phyloP scores from a whole-genome alignment of 1,139 yeast species.

The Groenewaldozyma sp. region DNA sequence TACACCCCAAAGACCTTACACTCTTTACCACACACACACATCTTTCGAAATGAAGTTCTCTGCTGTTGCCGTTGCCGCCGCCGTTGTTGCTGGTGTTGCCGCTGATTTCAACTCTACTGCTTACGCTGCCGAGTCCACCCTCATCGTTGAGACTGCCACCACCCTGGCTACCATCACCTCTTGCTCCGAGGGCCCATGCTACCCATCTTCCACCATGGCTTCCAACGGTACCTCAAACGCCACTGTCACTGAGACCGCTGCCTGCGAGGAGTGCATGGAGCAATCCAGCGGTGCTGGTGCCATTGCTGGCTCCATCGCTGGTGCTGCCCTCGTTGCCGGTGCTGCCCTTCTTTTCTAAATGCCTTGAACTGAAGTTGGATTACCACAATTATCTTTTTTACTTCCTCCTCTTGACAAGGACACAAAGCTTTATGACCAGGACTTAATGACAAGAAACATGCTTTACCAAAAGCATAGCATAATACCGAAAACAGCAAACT shows the following conservation, averaged over 20 bases:
- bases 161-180: slow-evolving; percentile 7
- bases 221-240: slow-evolving; percentile 4
- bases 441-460: too few relatives aligned
- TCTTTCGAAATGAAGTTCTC: slow-evolving; percentile 7
- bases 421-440: too few relatives aligned
- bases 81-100: slow-evolving; percentile 6
- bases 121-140: slow-evolving; percentile 2
- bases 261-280: slow-evolving; percentile 14
- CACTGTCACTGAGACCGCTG: slow-evolving; percentile 1
- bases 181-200: slow-evolving; percentile 5
- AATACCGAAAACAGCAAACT: too few relatives aligned
- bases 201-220: slow-evolving; percentile 3
- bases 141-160: slow-evolving; percentile 3
- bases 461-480: too few relatives aligned
- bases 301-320: slow-evolving; percentile 3
- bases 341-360: slow-evolving; percentile 7
- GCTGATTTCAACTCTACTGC: slow-evolving; percentile 5
- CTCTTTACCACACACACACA: not conserved
- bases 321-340: slow-evolving; percentile 7
- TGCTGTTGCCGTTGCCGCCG: slow-evolving; percentile 5
- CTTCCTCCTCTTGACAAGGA: too few relatives aligned
- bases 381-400: too few relatives aligned
- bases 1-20: not conserved
- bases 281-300: slow-evolving; percentile 7
- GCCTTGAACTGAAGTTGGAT: too few relatives aligned